Evolutionary conservation across 176 grass and related monocot genomes (phyloP).

Genomic region (Metroxylon sagu): DNA sequence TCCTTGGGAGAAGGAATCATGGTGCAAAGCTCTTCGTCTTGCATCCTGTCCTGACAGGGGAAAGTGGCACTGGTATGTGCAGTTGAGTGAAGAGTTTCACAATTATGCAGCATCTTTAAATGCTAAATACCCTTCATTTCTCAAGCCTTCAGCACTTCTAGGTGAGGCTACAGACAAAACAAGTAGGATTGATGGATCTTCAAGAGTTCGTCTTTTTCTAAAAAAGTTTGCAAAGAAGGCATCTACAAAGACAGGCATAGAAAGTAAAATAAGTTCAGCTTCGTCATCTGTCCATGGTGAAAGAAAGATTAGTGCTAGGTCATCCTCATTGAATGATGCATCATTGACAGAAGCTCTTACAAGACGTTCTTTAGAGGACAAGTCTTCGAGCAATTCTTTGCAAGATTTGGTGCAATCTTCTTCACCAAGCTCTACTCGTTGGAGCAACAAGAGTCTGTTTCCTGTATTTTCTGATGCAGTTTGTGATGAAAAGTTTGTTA

Average conservation of each 20-base stretch:
- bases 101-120: slow-evolving; percentile 64
- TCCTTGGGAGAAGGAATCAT: slow-evolving; percentile 98
- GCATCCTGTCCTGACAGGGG: slow-evolving; percentile 48
- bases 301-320: slow-evolving; percentile 61
- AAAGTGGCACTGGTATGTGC: slow-evolving; percentile 43
- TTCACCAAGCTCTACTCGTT: slow-evolving; percentile 21
- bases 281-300: slow-evolving; percentile 43
- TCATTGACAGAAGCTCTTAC: slow-evolving; percentile 33
- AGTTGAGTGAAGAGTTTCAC: slow-evolving; percentile 59
- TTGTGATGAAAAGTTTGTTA: slow-evolving; percentile 34
- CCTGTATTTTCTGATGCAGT: slow-evolving; percentile 26
- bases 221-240: slow-evolving; percentile 81
- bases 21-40: slow-evolving; percentile 88
- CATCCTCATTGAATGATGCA: slow-evolving; percentile 33
- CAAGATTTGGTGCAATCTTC: slow-evolving; percentile 37
- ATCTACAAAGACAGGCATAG: slow-evolving; percentile 36
- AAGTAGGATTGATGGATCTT: slow-evolving; percentile 51
- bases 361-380: slow-evolving; percentile 37
- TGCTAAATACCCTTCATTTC: slow-evolving; percentile 76
- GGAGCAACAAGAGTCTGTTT: slow-evolving; percentile 23
- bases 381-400: slow-evolving; percentile 24
- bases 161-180: slow-evolving; percentile 41
- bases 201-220: slow-evolving; percentile 71
- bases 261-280: slow-evolving; percentile 37
- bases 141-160: slow-evolving; percentile 47